Evolutionary conservation across 441 rosid species (phyloP), one percentile per base, ranked within the genome.

Genomic region (Gossypium lobatum): DNA sequence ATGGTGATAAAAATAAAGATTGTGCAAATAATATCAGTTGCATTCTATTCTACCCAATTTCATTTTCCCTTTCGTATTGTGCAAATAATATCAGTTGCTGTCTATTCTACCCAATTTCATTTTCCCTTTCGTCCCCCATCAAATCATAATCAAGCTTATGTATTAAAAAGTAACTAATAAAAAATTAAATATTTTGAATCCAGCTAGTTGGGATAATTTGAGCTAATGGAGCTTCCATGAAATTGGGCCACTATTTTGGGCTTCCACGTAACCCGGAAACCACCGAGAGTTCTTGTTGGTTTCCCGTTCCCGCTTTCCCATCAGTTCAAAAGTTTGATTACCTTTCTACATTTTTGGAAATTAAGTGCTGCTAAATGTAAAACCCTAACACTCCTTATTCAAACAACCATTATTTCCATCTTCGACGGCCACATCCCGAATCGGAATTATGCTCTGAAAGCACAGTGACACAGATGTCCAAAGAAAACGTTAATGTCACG

Each of bases 401-500:
- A 11, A 42, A 64, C 16, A 37, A 17, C 68, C 54, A 14, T 64
- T 42, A 31, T 70, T 34, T 39, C 2, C 74, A 72, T 16, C 25
- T 61, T 61, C 75, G 48, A 72, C 46, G 60, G 31, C 23, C 31
- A 17, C 69, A 21, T 45, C 20, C 14, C 26, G 21, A 31, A 50
- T 42, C 23, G 31, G 57, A 58, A 58, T 57, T 2, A 72, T 42
- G 68, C 20, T 61, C 69, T 72, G 60, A 45, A 8, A 50, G 16
- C 54, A 8, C 54, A 23, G 4, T 34, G 2, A 14, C 18, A 45
- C 53, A 48, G 25, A 85, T 85, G 88, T 74, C 73, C 2, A 76
- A 82, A 42, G 83, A 85, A 70, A 79, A 77, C 23, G 75, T 75
- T 31, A 58, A 67, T 16, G 25, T 25, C 60, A 34, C 72, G 64